Evolutionary conservation across 2,329 filamentous ascomycete genomes (phyloP), one percentile per base, ranked within the genome.

Genomic region (Zymoseptoria crescenta): DNA sequence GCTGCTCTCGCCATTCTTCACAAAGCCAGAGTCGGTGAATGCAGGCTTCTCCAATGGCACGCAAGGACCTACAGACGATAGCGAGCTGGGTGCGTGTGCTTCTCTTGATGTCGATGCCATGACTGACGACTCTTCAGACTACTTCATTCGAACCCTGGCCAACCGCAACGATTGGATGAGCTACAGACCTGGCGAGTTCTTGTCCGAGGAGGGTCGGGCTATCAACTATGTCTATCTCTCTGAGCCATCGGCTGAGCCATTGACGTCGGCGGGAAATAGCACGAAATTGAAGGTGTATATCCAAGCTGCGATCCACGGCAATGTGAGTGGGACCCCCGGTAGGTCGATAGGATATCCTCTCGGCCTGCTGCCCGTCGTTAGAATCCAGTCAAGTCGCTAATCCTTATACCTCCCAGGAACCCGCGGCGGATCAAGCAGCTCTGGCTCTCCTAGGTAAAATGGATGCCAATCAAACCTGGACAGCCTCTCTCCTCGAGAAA

Each of bases 291-390:
- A 68, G 21, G 68, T 75, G 13, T 75, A 72, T 69, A 67, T 75
- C 4, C 73, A 75, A 56, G 72, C 68, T 7, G 69, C 63, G 10
- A 69, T 73, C 1, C 73, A 74, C 45, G 73, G 73, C 3, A 73
- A 74, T 54, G 35, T 45, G 6, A 45, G 35, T n/a, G 3, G 35
- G 7, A 45, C 13, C 2, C 13, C 35, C 16, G 35, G n/a, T 4
- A 16, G 13, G 35, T 3, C 35, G 16, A 45, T 5, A 41, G 10
- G 3, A 13, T 5, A 1, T 2, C 4, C 16, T 8, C 10, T 16
- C 35, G 10, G 4, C 13, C 35, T 41, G 1, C 35, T 41, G 16
- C 3, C 6, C 4, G 5, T 16, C 10, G 10, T 7, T 10, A 45
- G 1, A 10, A 16, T n/a, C 13, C 10, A 4, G 24, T 24, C 24